Base-by-base conservation (phyloP, 495 filamentous ascomycete genomes). In the Podospora tetraspora region DNA sequence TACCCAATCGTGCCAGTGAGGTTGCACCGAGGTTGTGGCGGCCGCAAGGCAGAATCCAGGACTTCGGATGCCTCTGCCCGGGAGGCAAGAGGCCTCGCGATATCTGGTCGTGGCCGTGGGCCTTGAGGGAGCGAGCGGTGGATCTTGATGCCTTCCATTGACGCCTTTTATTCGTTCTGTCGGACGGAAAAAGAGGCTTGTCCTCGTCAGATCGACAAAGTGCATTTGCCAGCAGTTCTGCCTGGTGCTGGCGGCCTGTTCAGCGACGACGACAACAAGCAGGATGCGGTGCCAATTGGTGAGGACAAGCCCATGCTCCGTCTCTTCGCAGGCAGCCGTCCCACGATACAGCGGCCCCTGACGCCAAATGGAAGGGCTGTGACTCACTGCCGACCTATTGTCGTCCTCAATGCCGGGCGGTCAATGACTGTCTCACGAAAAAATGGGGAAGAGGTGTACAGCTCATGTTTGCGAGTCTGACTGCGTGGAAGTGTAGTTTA, bases 371-470 rank as follows among this genome's bases (percentile, higher is more conserved):
- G 21, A 16, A 23, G 22, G 9, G 63, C 56, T 37, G 52, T 66
- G 63, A 66, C 52, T 66, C 63, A 66, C 57, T 22, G 63, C 63
- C 63, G 63, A 30, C 9, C 61, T 16, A 22, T 12, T 64, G 30
- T 37, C 16, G 30, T 19, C 10, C 62, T 56, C 23, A 52, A n/a
- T n/a, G 16, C 37, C 24, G 22, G 13, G 27, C 16, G 24, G 59
- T 61, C n/a, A 61, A 16, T 52, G 37, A 52, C 37, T 52, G 37
- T 52, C 37, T 7, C 4, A n/a, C 19, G 16, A n/a, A 52, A 52
- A 7, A 16, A 52, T 52, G 37, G 37, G 37, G 37, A 0, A 43
- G 13, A 43, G 37, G 16, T 52, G 16, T 12, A 52, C 37, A 52
- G 19, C 37, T 19, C 16, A n/a, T n/a, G 19, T 4, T 43, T 16